Evolutionary conservation across 257 asterid species (phyloP).

Genomic region (Scutellaria galericulata): DNA sequence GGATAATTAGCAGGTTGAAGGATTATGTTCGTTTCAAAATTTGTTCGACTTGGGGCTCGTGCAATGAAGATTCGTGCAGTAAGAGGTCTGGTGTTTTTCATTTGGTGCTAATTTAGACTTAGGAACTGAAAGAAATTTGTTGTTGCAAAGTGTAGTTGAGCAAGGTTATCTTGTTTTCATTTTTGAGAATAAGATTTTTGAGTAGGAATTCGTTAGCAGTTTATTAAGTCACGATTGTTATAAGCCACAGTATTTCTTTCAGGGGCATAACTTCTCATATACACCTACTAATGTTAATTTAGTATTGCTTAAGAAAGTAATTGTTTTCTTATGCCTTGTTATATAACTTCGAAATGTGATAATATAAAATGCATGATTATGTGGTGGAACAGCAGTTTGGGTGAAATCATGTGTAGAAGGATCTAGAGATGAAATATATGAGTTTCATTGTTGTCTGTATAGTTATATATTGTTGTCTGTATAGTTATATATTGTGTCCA

Average conservation of each 20-base stretch:
- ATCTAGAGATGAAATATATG: conserved; percentile 4
- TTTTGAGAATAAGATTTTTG: not conserved
- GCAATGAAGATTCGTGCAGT: conserved; percentile 36
- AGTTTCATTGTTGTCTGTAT: not conserved
- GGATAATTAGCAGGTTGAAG: conserved; percentile 33
- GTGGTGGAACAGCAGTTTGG: not conserved
- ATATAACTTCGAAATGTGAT: not conserved
- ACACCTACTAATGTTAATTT: not conserved
- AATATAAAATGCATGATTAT: not conserved
- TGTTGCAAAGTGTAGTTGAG: not conserved
- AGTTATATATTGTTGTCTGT: not conserved
- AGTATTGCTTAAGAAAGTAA: not conserved
- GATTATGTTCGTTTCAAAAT: conserved; percentile 52
- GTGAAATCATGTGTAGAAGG: not conserved
- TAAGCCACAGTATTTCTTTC: not conserved
- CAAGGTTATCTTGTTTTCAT: not conserved
- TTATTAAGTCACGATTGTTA: not conserved
- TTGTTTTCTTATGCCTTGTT: conserved; percentile 10
- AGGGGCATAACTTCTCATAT: not conserved
- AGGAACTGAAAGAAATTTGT: not conserved
- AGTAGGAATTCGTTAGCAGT: not conserved
- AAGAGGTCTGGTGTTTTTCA: conserved; percentile 41
- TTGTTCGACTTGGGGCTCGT: conserved; percentile 46
- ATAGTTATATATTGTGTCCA: not conserved
- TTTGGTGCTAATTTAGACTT: conserved; percentile 12